These are phyloP conservation scores for Schwanniomyces polymorphus DNA, from an alignment of 805 yeast species.

Conservation along the genomic window DNA sequence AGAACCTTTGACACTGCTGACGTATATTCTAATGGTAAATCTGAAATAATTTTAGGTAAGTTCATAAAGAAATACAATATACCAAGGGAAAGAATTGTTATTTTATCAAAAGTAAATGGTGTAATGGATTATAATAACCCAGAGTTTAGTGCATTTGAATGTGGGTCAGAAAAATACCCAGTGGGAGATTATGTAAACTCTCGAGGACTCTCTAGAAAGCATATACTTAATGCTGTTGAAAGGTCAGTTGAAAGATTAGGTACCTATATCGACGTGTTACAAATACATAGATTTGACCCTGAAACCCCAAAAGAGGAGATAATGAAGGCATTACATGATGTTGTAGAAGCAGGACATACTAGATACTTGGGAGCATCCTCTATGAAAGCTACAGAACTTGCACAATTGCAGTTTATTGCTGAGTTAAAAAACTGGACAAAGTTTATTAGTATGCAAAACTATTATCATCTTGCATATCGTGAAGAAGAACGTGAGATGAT, in stretches of 20 bases:
- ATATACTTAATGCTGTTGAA: too few species aligned
- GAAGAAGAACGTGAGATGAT: constrained; percentile 60
- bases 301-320: constrained; percentile 50
- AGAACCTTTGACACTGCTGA: constrained; percentile 24
- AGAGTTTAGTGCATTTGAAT: too few species aligned
- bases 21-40: constrained; percentile 18
- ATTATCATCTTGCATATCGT: constrained; percentile 54
- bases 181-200: too few species aligned
- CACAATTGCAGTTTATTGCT: constrained; percentile 53
- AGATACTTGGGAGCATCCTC: constrained; percentile 64
- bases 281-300: constrained; percentile 52
- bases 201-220: too few species aligned
- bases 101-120: too few species aligned
- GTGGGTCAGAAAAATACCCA: too few species aligned
- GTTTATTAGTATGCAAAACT: constrained; percentile 60
- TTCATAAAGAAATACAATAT: constrained; percentile 20
- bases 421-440: constrained; percentile 57
- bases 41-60: constrained; percentile 17
- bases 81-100: background rate
- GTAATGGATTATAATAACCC: too few species aligned
- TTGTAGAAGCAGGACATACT: constrained; percentile 46
- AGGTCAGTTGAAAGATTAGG: constrained; percentile 45
- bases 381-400: constrained; percentile 57
- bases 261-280: constrained; percentile 53
- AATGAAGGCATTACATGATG: constrained; percentile 56